Conservation (phyloP, 139 green algal genomes). For the Coelastrella sp. region DNA sequence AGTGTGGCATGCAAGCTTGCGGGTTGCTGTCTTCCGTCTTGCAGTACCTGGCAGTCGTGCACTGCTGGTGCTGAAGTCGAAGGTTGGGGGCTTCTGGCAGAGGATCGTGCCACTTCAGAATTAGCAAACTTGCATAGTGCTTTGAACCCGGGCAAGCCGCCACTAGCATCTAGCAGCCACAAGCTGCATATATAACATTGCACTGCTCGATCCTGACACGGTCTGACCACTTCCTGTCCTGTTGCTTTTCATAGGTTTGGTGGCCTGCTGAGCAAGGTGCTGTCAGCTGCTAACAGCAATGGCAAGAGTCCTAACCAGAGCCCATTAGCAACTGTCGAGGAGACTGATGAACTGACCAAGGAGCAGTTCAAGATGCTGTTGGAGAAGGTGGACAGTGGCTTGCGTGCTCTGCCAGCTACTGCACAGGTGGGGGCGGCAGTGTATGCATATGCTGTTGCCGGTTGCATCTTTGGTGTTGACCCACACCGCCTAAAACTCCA, state of each 20-base stretch:
- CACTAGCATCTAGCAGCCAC: background rate
- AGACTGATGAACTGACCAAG: constrained; percentile 58
- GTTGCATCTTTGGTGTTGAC: too few relatives aligned
- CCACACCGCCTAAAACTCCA: too few relatives aligned
- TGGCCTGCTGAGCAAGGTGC: constrained; percentile 22
- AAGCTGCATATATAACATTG: background rate
- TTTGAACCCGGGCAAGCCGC: background rate
- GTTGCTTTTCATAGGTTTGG: background rate
- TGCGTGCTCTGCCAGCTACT: constrained; percentile 85
- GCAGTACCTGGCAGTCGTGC: too few relatives aligned
- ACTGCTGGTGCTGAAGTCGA: too few relatives aligned
- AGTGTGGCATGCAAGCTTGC: background rate
- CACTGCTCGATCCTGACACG: too few relatives aligned
- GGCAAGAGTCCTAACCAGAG: background rate
- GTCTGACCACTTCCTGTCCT: too few relatives aligned
- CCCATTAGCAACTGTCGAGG: constrained; percentile 35
- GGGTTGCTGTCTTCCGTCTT: background rate
- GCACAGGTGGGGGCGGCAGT: constrained; percentile 66
- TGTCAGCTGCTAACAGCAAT: background rate
- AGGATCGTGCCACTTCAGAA: too few relatives aligned
- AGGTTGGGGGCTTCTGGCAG: too few relatives aligned
- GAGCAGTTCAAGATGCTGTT: constrained; percentile 86
- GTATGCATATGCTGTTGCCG: too few relatives aligned
- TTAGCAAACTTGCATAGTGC: background rate
- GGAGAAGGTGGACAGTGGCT: constrained; percentile 73